Conservation (phyloP, 495 filamentous ascomycete genomes). For the Aspergillus conjunctus region DNA sequence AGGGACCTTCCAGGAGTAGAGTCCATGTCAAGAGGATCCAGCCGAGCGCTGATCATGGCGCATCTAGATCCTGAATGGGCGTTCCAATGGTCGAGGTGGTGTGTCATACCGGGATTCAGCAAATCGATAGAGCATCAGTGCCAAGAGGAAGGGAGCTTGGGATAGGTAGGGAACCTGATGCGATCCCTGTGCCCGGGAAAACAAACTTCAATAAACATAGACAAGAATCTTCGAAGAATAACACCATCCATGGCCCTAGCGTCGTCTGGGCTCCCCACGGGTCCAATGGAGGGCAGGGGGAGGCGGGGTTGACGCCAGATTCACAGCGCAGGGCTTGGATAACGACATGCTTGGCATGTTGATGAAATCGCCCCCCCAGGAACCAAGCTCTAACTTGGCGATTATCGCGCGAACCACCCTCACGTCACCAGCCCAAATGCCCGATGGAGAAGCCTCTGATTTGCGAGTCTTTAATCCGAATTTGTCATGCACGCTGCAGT, state of each 20-base stretch:
- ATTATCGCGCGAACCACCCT: neutral
- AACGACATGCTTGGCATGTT: constrained; percentile 19
- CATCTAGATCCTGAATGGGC: neutral
- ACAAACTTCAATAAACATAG: constrained; percentile 16
- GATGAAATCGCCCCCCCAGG: neutral
- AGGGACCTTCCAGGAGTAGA: neutral
- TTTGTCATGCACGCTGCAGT: neutral
- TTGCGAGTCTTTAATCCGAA: neutral
- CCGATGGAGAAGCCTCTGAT: neutral
- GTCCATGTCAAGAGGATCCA: neutral
- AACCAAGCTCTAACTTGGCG: neutral
- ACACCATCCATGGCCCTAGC: constrained; percentile 7
- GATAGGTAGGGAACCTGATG: neutral
- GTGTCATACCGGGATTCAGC: neutral
- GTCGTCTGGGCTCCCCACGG: neutral
- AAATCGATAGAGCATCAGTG: neutral
- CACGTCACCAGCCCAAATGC: neutral
- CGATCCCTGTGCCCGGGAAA: neutral
- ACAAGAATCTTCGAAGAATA: constrained; percentile 17
- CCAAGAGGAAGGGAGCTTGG: neutral
- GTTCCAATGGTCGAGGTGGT: neutral
- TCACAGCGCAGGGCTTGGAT: neutral
- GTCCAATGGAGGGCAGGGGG: neutral
- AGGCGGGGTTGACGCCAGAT: neutral
- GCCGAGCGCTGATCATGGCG: neutral